These are phyloP conservation scores for Chamaecyparis obtusa DNA, from an alignment of 75 land plant genomes.

Conservation along the genomic window DNA sequence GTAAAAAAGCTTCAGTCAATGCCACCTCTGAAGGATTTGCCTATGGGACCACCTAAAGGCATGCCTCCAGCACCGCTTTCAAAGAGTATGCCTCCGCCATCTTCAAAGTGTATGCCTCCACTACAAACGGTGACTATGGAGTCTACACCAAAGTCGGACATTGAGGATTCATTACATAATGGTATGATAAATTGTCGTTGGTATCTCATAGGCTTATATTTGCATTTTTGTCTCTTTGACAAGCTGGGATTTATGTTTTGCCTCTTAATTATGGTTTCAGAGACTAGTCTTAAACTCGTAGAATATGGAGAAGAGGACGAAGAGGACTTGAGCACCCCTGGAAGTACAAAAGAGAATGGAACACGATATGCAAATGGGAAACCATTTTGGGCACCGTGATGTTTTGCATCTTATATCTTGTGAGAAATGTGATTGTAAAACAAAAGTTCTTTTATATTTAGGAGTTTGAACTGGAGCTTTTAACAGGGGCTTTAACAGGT, in stretches of 20 bases:
- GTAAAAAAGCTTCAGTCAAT: constrained; percentile 24
- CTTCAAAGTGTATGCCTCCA: constrained; percentile 16
- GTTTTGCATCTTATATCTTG: neutral
- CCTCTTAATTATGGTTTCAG: constrained; percentile 16
- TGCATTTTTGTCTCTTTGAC: neutral
- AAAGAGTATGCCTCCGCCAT: constrained; percentile 17
- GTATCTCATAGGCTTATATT: neutral
- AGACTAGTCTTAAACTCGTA: constrained; percentile 54
- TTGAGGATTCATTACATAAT: neutral
- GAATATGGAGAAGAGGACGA: constrained; percentile 95
- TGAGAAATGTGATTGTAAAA: neutral
- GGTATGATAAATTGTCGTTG: neutral
- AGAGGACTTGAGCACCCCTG: constrained; percentile 25
- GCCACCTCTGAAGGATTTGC: constrained; percentile 52
- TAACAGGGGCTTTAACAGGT: neutral
- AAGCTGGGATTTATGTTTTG: constrained; percentile 2
- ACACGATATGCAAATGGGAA: constrained; percentile 3
- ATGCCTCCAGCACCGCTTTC: constrained; percentile 40
- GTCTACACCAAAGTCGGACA: neutral
- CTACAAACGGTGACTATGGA: neutral
- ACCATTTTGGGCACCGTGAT: constrained; percentile 12
- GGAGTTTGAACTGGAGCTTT: neutral
- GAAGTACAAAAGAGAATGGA: neutral
- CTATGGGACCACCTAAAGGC: constrained; percentile 24
- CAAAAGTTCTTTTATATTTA: neutral